A percentile compares a stretch with the other conserved stretches of the same genome.
These are phyloP conservation scores for Claviceps quebecensis DNA, from an alignment of 2,329 filamentous ascomycete genomes.

Conservation along the genomic window DNA sequence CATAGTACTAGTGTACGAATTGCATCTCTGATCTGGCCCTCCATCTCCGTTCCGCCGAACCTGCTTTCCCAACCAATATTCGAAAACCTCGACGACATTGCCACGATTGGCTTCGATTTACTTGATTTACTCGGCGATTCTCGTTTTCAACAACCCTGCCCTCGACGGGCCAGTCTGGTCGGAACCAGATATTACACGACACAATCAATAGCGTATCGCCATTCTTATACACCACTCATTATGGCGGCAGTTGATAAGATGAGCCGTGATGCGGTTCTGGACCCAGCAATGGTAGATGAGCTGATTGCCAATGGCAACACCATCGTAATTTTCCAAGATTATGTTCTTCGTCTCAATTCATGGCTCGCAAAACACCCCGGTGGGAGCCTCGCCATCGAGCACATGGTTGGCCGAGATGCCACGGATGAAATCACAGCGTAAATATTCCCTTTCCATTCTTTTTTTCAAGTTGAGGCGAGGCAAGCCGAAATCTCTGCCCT, in stretches of 20 bases:
- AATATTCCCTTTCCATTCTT: slow-evolving; percentile 6
- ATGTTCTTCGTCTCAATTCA: slow-evolving; percentile 38
- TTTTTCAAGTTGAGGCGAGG: background rate
- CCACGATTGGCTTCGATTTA: background rate
- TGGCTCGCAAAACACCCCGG: slow-evolving; percentile 48
- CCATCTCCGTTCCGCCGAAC: background rate
- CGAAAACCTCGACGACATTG: background rate
- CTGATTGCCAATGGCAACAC: slow-evolving; percentile 40
- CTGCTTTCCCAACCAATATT: background rate
- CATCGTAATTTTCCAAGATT: slow-evolving; percentile 42
- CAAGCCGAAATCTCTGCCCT: background rate
- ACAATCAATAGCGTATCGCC: background rate
- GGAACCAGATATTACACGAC: background rate
- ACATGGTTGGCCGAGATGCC: slow-evolving; percentile 30
- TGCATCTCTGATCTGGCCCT: background rate
- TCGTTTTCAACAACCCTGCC: background rate
- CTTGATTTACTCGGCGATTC: too few relatives aligned
- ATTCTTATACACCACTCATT: background rate
- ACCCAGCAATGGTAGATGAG: slow-evolving; percentile 30
- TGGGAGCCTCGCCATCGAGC: slow-evolving; percentile 42
- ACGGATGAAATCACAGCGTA: slow-evolving; percentile 23
- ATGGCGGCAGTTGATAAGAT: slow-evolving; percentile 10
- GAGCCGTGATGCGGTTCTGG: slow-evolving; percentile 29
- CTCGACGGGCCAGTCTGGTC: background rate
- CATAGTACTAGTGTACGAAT: background rate